Evolutionary conservation across 2,329 filamentous ascomycete species (phyloP), one percentile per base, ranked within the genome.

Genomic region (Hirsutella minnesotensis): DNA sequence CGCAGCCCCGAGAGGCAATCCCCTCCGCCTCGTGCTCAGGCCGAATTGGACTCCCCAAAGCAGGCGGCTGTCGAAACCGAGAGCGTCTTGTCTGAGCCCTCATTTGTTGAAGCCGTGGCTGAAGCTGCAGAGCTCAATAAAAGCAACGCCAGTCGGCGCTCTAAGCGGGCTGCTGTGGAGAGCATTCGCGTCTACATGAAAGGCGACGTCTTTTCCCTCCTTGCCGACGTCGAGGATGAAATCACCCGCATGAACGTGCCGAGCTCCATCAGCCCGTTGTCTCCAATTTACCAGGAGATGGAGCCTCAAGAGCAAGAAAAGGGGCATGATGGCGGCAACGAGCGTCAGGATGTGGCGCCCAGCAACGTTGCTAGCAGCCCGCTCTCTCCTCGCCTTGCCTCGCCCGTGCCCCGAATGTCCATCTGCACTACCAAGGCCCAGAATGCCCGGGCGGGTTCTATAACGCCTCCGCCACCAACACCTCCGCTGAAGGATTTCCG

Each of bases 111-210:
- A 44, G 66, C 69, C 34, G 63, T 61, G 7, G 51, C 56, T 16
- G 54, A 44, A 38, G 47, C 49, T 38, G 51, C 41, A 34, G 52
- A 50, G 2, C 53, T 51, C n/a, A 53, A 61, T 33, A 53, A 55
- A 24, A 48, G 46, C 18, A 44, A 49, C n/a, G 49, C 46, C 42
- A 44, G 49, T 9, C 45, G 47, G 27, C 55, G 53, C 34, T 30
- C 53, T 22, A 60, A 52, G 27, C 62, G 70, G 36, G 53, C 59
- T 12, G 69, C 69, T 19, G 68, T 77, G 31, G 76, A 83, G 57
- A 83, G 78, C 55, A 83, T 83, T 46, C 74, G 75, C 19, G 71
- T 84, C 50, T 84, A 83, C 49, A 79, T 78, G 19, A 79, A 79
- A 45, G 74, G 76, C 46, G 79, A 82, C 38, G 73, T 86, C 9